Base-by-base conservation (phyloP, 2,329 filamentous ascomycete species). In the Pseudovirgaria hyperparasitica region DNA sequence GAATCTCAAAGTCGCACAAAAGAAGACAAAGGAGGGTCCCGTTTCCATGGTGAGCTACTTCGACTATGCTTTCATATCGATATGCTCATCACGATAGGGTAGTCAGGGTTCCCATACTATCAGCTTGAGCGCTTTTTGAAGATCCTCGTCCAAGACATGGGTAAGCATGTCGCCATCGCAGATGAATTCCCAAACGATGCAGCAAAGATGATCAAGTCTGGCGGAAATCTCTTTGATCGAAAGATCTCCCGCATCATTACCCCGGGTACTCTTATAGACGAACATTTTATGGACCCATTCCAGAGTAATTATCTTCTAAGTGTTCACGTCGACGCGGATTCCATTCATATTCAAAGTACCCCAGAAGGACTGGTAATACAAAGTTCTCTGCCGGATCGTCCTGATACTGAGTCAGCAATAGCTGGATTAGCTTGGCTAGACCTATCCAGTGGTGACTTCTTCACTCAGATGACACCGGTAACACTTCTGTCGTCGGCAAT, bases 251-350 rank as follows among this genome's bases (percentile, higher is more conserved):
- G 90, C 31, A 77, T 98, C 40, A 74, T 98, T 45, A 96, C 90
- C 1, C 85, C 90, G 1, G 90, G 90, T 12, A 98, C 90, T 2
- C 63, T 98, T 28, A 93, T 98, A 39, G 90, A 98, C 53, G 90
- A 98, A 56, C 86, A 85, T 42, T 98, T 96, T 52, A 85, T 98
- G 64, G 82, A 96, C 48, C 82, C 85, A 2, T 87, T 81, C 48
- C 75, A 82, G 43, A 94, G 90, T 55, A 96, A 94, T 50, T 98
- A 87, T 51, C 66, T 96, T 18, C 70, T 96, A 49, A 77, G 82
- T 19, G 69, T 96, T 25, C 72, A 92, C 45, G 50, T 79, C 16
- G 54, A 64, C 10, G 34, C 32, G 4, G n/a, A n/a, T n/a, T n/a
- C n/a, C n/a, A n/a, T n/a, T n/a, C n/a, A n/a, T n/a, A n/a, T n/a